Evolutionary conservation across 2,329 filamentous ascomycete species (phyloP), one percentile per base, ranked within the genome.

Genomic region (Trichoderma polysporum): DNA sequence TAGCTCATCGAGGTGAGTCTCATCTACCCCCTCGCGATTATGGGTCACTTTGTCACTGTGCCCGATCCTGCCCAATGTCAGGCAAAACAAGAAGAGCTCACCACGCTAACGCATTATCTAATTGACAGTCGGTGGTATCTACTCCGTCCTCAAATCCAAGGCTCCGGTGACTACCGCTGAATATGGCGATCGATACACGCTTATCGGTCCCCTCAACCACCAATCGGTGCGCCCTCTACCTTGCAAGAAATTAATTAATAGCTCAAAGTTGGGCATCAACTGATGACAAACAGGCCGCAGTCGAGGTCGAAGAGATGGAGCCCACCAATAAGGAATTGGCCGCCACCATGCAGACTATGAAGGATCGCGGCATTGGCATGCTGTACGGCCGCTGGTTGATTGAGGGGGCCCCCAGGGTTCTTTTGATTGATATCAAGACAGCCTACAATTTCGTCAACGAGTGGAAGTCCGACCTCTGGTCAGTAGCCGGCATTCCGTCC

Each of bases 91-190:
- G 33, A 59, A 54, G 57, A 29, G 27, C 39, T 54, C 4, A 13
- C 17, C 45, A 41, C 35, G 45, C 49, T 62, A 47, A 68, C 39
- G 25, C 37, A n/a, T 61, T 56, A 25, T 35, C 47, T 54, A n/a
- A 31, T 49, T 47, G 22, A 27, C 54, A 96, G 95, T 99, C 69
- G 95, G 95, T 76, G 95, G 95, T 74, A 99, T 99, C 82, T 99
- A 99, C 85, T 98, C 94, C 17, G 95, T 99, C 71, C 90, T 99
- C 81, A 99, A 99, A 81, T 99, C 95, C 69, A 99, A 99, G 81
- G 94, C 95, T 41, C 94, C 95, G 59, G 95, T 98, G 69, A 98
- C 95, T 50, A 97, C 94, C 0, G 93, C 93, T 69, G 95, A 99
- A 80, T 99, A 98, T 95, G 95, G 95, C 80, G 93, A 97, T 68